These are phyloP conservation scores for Tuber brumale DNA, from an alignment of 495 filamentous ascomycete genomes.

Conservation along the genomic window DNA sequence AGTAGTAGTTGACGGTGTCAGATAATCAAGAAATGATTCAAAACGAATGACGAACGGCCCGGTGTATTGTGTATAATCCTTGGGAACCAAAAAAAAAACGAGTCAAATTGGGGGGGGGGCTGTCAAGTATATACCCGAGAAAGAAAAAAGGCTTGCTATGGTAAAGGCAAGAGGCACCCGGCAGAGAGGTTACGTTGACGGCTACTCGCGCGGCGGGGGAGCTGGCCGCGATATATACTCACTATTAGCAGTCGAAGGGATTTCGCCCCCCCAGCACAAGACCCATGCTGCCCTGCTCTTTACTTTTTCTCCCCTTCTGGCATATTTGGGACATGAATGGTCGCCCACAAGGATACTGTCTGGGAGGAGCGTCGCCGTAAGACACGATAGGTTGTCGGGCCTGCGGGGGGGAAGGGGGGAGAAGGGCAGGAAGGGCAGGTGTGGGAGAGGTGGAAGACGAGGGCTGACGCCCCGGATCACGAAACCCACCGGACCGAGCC, in stretches of 20 bases:
- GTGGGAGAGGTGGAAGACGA: background rate
- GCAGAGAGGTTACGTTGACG: constrained; percentile 9
- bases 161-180: constrained; percentile 25
- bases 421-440: background rate
- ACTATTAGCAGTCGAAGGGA: constrained; percentile 11
- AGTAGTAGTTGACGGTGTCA: background rate
- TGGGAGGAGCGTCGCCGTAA: constrained; percentile 23
- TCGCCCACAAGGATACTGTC: constrained; percentile 23
- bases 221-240: constrained; percentile 34
- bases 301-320: constrained; percentile 22
- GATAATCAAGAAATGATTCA: background rate
- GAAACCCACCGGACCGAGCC: background rate
- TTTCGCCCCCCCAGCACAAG: constrained; percentile 20
- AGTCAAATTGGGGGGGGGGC: constrained; percentile 8
- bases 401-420: constrained; percentile 14
- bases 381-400: constrained; percentile 28
- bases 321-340: constrained; percentile 31
- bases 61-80: constrained; percentile 3
- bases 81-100: constrained; percentile 11
- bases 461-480: background rate
- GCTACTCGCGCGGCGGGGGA: constrained; percentile 28
- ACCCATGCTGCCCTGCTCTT: constrained; percentile 23
- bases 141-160: constrained; percentile 26
- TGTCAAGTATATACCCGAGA: constrained; percentile 19
- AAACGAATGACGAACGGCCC: background rate